phyloP scores from a whole-genome alignment of 2,329 filamentous ascomycete genomes.

The Aureobasidium melanogenum region DNA sequence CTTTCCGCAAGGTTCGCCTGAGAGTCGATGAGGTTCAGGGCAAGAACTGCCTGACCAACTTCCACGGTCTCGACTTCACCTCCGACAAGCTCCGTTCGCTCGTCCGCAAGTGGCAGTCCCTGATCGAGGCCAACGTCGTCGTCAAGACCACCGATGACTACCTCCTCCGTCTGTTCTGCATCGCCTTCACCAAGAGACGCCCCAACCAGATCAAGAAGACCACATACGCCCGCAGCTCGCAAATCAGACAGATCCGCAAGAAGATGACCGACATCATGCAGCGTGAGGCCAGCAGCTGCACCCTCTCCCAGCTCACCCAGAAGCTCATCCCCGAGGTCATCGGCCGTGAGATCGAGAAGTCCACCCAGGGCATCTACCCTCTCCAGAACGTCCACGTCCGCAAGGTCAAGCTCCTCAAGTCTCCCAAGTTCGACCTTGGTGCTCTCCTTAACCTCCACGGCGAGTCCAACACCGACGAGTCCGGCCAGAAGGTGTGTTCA shows the following conservation, averaged over 20 bases:
- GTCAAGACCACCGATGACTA: slow-evolving; percentile 99
- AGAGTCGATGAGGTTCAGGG: slow-evolving; percentile 97
- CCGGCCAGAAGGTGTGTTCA: slow-evolving; percentile 76
- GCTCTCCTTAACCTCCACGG: slow-evolving; percentile 93
- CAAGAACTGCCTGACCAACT: slow-evolving; percentile 99
- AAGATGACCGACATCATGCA: slow-evolving; percentile 99
- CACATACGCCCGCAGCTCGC: slow-evolving; percentile 92
- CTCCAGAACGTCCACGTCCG: slow-evolving; percentile 99
- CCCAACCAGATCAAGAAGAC: slow-evolving; percentile 99
- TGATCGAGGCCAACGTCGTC: slow-evolving; percentile 99
- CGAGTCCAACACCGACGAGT: slow-evolving; percentile 91
- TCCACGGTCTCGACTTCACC: slow-evolving; percentile 99
- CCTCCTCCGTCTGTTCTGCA: slow-evolving; percentile 96
- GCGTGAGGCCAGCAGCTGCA: slow-evolving; percentile 90
- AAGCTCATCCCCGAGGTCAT: slow-evolving; percentile 99
- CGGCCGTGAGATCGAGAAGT: slow-evolving; percentile 99
- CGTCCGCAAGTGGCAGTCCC: slow-evolving; percentile 98
- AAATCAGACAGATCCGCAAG: slow-evolving; percentile 96
- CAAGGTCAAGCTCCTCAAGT: slow-evolving; percentile 99
- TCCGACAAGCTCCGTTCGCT: slow-evolving; percentile 99
- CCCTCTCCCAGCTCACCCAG: slow-evolving; percentile 88
- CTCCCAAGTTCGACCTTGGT: slow-evolving; percentile 98
- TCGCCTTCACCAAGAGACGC: slow-evolving; percentile 98
- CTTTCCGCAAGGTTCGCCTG: slow-evolving; percentile 99
- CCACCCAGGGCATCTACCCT: slow-evolving; percentile 98